phyloP scores from a whole-genome alignment of 2,329 filamentous ascomycete species.

The Penicillium psychrosexuale region DNA sequence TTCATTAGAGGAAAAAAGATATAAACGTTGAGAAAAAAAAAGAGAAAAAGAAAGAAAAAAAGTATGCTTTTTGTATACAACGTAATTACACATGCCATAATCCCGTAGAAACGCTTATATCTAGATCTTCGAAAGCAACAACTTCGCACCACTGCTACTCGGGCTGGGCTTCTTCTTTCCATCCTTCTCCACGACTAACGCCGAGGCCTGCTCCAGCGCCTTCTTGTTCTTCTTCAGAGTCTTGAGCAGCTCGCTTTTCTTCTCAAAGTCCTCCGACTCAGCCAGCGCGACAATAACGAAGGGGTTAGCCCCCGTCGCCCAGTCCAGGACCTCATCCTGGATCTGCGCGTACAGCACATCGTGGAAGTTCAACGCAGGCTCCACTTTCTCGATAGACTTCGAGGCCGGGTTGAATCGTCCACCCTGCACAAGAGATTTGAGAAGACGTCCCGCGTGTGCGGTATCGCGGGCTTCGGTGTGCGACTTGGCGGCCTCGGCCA shows the following conservation, averaged over 20 bases:
- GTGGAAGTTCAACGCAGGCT: slow-evolving; percentile 77
- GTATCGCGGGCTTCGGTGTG: slow-evolving; percentile 55
- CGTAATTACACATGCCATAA: slow-evolving; percentile 13
- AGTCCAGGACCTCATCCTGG: slow-evolving; percentile 68
- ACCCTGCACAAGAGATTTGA: slow-evolving; percentile 87
- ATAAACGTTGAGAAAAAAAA: neutral
- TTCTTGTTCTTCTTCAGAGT: slow-evolving; percentile 71
- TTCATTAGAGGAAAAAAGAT: neutral
- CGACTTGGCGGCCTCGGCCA: slow-evolving; percentile 50
- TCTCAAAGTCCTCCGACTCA: slow-evolving; percentile 69
- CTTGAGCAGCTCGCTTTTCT: slow-evolving; percentile 64
- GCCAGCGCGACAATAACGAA: slow-evolving; percentile 81
- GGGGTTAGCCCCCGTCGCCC: slow-evolving; percentile 81
- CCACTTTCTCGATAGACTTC: slow-evolving; percentile 67
- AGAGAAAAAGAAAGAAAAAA: neutral
- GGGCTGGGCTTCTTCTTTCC: slow-evolving; percentile 36
- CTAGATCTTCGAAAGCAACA: slow-evolving; percentile 38
- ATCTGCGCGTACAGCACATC: slow-evolving; percentile 79
- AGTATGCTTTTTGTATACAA: slow-evolving; percentile 17
- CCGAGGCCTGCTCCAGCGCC: slow-evolving; percentile 58
- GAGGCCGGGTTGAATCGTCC: slow-evolving; percentile 76
- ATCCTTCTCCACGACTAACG: slow-evolving; percentile 50
- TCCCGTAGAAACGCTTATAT: slow-evolving; percentile 5
- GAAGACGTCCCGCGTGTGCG: slow-evolving; percentile 71
- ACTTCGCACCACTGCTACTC: slow-evolving; percentile 47